Conservation (phyloP, 2,329 filamentous ascomycete species). For the Chalara sp. region DNA sequence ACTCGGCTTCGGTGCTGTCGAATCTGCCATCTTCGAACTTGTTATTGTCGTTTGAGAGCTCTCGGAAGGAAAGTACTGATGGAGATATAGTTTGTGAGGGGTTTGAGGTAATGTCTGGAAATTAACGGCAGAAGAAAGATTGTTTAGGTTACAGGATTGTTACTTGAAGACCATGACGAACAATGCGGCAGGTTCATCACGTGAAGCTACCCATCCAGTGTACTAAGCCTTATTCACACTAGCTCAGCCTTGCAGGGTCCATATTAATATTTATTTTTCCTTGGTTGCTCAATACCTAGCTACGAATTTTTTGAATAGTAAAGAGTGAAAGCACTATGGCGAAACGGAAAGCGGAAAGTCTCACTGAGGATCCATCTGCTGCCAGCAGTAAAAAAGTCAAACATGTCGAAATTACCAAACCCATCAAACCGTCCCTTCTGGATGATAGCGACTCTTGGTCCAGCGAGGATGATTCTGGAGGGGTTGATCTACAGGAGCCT, state of each 20-base stretch:
- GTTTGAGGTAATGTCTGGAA: too few relatives aligned
- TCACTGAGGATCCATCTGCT: constrained; percentile 9
- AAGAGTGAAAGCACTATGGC: constrained; percentile 17
- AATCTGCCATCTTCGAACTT: constrained; percentile 57
- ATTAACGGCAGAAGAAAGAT: neutral
- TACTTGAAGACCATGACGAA: neutral
- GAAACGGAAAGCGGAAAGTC: constrained; percentile 27
- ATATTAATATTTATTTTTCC: too few relatives aligned
- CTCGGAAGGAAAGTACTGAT: neutral
- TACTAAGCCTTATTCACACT: too few relatives aligned
- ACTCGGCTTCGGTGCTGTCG: constrained; percentile 82
- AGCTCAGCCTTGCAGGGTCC: too few relatives aligned
- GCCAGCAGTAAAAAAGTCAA: constrained; percentile 24
- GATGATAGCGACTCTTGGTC: constrained; percentile 39
- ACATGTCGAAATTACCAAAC: constrained; percentile 9
- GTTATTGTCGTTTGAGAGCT: neutral
- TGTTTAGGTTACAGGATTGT: neutral
- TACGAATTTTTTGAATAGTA: too few relatives aligned
- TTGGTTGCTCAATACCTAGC: too few relatives aligned
- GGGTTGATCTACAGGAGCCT: constrained; percentile 28
- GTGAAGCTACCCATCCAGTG: too few relatives aligned
- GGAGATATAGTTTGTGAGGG: neutral
- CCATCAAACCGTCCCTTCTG: constrained; percentile 29
- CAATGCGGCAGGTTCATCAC: too few relatives aligned
- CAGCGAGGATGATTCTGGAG: constrained; percentile 25